Base-by-base conservation (phyloP, 179 eudicot genomes). In the Beta macrorhiza region DNA sequence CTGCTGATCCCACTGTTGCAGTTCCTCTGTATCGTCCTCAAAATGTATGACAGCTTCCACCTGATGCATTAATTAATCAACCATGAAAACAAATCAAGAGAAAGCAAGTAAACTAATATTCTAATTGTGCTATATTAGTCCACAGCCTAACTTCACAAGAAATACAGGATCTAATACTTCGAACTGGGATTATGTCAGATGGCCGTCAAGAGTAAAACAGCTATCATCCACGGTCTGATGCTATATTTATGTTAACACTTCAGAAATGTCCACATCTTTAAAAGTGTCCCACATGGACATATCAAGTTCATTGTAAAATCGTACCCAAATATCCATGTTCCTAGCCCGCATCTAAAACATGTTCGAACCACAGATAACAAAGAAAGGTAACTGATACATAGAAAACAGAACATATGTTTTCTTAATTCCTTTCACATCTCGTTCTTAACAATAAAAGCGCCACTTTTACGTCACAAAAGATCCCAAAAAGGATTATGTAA, bases 1-100 rank as follows among this genome's bases (percentile, higher is more conserved):
- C 98, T 94, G 99, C 73, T 97, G 95, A 87, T 97, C 99, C 99
- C 99, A 92, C 79, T 89, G 97, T 78, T 94, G 98, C 85, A 97
- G 82, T 89, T 94, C 99, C 81, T 91, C 98, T 0, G 98, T 91
- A 79, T 97, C 99, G 80, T 97, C 99, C 83, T 94, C 97, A 80
- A 97, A 97, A 91, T 97, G 99, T 79, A 97, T 97, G 57, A 97
- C 90, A 85, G 97, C 97, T 86, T 97, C 98, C 45, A 96, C 99
- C 99, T 96, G 89, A 47, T 37, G 58, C 29, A 56, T 69, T 22
- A 51, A 82, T n/a, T 45, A 73, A 72, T 52, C 62, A 7, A 74
- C 75, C 57, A 45, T 53, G 72, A 53, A 64, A n/a, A 73, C n/a
- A 67, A 51, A 57, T 42, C 14, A 65, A 29, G 67, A 56, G 11